Conservation (phyloP, 495 filamentous ascomycete species). For the Bombardia bombarda region DNA sequence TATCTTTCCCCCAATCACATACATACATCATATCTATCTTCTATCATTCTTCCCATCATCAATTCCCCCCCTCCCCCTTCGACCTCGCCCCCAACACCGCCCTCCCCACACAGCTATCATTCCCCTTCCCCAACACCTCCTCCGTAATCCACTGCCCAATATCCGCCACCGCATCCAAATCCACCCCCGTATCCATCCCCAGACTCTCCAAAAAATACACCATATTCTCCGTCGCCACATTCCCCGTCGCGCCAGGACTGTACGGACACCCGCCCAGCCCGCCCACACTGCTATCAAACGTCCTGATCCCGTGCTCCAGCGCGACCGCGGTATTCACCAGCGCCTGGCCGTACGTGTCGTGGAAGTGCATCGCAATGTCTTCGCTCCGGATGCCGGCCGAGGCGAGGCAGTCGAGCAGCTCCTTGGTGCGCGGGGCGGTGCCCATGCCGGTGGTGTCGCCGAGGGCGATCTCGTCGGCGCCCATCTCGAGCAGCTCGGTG, state of each 20-base stretch:
- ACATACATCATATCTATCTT: no score
- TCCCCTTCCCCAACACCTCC: constrained; percentile 68
- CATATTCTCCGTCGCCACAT: constrained; percentile 90
- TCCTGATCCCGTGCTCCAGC: constrained; percentile 79
- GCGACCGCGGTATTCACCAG: constrained; percentile 82
- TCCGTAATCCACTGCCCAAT: constrained; percentile 85
- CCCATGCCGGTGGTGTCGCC: constrained; percentile 98
- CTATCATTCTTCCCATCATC: no score
- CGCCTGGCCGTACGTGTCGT: constrained; percentile 94
- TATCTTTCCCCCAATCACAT: no score
- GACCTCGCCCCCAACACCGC: constrained; percentile 56
- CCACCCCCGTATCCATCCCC: constrained; percentile 80
- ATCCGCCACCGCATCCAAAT: constrained; percentile 70
- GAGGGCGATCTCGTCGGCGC: constrained; percentile 87
- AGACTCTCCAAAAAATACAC: constrained; percentile 82
- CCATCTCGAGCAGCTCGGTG: constrained; percentile 80
- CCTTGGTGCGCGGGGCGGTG: constrained; percentile 69
- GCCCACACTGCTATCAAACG: constrained; percentile 83
- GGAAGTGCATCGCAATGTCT: constrained; percentile 88
- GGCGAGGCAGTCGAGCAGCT: constrained; percentile 60
- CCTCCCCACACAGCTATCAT: constrained; percentile 72
- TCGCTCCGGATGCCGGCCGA: constrained; percentile 70
- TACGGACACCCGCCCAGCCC: constrained; percentile 94
- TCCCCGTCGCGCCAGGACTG: constrained; percentile 88
- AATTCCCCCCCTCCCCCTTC: no score